phyloP scores from a whole-genome alignment of 2,329 filamentous ascomycete genomes.

The Stagonosporopsis rhizophila region DNA sequence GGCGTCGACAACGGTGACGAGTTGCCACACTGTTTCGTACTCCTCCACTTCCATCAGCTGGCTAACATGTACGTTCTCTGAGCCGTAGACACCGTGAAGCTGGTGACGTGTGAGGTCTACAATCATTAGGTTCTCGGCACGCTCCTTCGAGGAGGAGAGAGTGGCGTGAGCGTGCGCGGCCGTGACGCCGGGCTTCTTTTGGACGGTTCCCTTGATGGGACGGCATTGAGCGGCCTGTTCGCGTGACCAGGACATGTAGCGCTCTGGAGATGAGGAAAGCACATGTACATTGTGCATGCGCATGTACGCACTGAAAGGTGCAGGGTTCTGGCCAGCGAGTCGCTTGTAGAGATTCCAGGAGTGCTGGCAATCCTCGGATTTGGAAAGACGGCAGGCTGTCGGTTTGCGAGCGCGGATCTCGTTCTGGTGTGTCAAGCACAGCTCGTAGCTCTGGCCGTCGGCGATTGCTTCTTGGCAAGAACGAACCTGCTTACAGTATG shows the following conservation, averaged over 20 bases:
- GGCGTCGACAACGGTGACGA: constrained; percentile 87
- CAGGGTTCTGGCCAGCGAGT: constrained; percentile 75
- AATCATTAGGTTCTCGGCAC: constrained; percentile 97
- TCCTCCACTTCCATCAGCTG: constrained; percentile 88
- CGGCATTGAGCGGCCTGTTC: constrained; percentile 75
- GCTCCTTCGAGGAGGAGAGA: constrained; percentile 83
- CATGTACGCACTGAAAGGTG: constrained; percentile 85
- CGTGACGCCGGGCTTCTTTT: constrained; percentile 73
- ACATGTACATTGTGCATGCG: constrained; percentile 70
- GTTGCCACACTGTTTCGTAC: constrained; percentile 88
- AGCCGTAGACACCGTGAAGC: constrained; percentile 81
- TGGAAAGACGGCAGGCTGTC: constrained; percentile 32
- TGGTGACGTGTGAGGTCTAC: constrained; percentile 96
- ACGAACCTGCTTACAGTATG: constrained; percentile 72
- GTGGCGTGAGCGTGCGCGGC: constrained; percentile 74
- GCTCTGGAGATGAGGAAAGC: constrained; percentile 84
- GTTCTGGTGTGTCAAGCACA: constrained; percentile 82
- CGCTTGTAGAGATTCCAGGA: constrained; percentile 75
- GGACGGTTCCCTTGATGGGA: constrained; percentile 97
- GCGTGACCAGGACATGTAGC: constrained; percentile 76
- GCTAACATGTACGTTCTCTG: constrained; percentile 74
- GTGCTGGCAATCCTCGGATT: constrained; percentile 43
- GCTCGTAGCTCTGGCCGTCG: constrained; percentile 82
- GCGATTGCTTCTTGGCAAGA: constrained; percentile 74
- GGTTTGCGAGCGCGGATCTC: constrained; percentile 57